These are phyloP conservation scores for Inosperma sp. DNA, from an alignment of 768 basidiomycete species.

Conservation along the genomic window DNA sequence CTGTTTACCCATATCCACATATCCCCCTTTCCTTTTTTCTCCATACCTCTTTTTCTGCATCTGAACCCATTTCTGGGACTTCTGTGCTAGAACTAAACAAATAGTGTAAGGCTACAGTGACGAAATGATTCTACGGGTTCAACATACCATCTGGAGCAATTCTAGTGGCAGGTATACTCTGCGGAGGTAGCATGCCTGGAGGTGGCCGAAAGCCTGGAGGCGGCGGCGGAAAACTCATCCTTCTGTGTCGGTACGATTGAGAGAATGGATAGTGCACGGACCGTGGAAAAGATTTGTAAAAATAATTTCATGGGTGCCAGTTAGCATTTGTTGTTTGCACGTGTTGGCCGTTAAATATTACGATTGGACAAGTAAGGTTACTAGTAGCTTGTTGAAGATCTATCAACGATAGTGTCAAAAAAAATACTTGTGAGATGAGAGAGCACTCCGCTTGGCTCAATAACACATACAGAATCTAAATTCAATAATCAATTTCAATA, in stretches of 20 bases:
- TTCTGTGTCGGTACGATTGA: no score
- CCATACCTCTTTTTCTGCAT: slow-evolving; percentile 92
- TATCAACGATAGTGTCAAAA: no score
- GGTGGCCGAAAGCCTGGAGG: slow-evolving; percentile 49
- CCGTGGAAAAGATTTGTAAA: slow-evolving; percentile 37
- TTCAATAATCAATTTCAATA: no score
- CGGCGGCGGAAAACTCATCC: slow-evolving; percentile 58
- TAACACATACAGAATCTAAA: no score
- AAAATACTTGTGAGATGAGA: no score
- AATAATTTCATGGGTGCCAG: no score
- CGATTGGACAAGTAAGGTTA: no score
- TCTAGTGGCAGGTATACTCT: slow-evolving; percentile 38
- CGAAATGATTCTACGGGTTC: slow-evolving; percentile 10
- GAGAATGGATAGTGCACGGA: no score
- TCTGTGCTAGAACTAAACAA: slow-evolving; percentile 66
- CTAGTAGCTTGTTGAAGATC: no score
- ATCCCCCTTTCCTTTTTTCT: slow-evolving; percentile 85
- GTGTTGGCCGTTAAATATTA: no score
- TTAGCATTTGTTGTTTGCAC: no score
- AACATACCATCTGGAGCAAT: slow-evolving; percentile 46
- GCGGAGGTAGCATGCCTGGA: slow-evolving; percentile 46
- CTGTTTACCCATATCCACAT: slow-evolving; percentile 91
- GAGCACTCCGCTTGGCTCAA: no score
- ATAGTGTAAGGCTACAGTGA: slow-evolving; percentile 16
- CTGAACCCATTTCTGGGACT: slow-evolving; percentile 94